phyloP scores from a whole-genome alignment of 2,329 filamentous ascomycete genomes.

The Mariannaea sp. region DNA sequence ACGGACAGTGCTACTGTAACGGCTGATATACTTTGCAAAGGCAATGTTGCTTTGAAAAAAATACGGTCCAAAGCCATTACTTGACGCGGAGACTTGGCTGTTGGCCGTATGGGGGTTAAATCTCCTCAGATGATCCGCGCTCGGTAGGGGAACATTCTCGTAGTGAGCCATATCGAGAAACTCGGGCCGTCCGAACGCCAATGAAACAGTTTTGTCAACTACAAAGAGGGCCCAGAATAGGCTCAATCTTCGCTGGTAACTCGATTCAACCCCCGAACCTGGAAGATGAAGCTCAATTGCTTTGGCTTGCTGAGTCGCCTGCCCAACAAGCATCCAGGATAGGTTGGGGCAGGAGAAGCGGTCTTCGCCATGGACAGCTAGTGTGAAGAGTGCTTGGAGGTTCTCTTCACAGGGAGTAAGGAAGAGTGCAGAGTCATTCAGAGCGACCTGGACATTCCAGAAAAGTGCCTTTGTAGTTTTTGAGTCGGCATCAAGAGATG shows the following conservation, averaged over 20 bases:
- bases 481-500: neutral
- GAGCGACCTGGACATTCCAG: constrained; percentile 10
- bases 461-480: neutral
- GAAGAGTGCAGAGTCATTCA: constrained; percentile 18
- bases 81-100: accelerated
- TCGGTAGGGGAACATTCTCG: neutral
- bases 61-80: neutral
- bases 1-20: neutral
- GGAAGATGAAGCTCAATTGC: neutral
- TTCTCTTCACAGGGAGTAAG: constrained; percentile 7
- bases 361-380: constrained; percentile 15
- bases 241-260: neutral
- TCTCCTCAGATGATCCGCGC: neutral
- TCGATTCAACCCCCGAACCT: neutral
- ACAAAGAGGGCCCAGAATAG: constrained; percentile 18
- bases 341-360: constrained; percentile 10
- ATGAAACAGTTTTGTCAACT: constrained; percentile 16
- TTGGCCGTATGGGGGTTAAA: neutral
- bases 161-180: neutral
- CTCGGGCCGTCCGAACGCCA: constrained; percentile 11
- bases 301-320: constrained; percentile 17
- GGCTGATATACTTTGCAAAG: neutral
- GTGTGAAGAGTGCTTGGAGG: constrained; percentile 1
- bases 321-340: constrained; percentile 20
- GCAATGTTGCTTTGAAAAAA: neutral